A percentile compares a stretch with the other conserved stretches of the same genome.
Conservation (phyloP, 345 rosid genomes). For the Citrus australasica region DNA sequence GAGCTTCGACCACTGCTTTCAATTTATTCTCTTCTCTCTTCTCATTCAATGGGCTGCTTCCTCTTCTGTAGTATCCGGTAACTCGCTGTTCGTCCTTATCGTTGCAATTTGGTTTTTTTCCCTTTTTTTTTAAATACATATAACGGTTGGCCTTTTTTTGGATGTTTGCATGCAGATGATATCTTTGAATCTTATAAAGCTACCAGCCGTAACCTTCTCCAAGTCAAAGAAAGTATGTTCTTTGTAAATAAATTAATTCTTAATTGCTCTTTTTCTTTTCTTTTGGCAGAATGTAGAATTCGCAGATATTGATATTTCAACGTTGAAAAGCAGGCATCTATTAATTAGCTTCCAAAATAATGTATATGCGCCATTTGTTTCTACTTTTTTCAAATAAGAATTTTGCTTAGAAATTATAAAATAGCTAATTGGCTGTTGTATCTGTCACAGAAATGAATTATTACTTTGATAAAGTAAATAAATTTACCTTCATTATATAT, state of each 20-base stretch:
- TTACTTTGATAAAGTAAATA: background rate
- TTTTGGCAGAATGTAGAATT: background rate
- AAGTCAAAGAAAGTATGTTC: constrained; percentile 46
- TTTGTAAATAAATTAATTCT: background rate
- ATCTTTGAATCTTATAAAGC: constrained; percentile 30
- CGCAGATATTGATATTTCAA: background rate
- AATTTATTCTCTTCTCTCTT: constrained; percentile 29
- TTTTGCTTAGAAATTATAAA: background rate
- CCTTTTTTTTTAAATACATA: background rate
- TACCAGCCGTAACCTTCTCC: constrained; percentile 66
- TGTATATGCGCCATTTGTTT: background rate
- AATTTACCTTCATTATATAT: background rate
- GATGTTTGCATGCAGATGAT: constrained; percentile 40
- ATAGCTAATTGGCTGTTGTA: background rate
- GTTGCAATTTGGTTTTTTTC: background rate
- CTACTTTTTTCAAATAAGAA: background rate
- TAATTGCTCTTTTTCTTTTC: background rate
- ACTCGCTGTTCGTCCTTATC: background rate
- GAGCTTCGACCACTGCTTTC: constrained; percentile 27
- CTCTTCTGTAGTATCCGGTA: constrained; percentile 38
- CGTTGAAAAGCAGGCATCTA: background rate
- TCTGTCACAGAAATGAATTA: background rate
- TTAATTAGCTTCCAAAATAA: background rate
- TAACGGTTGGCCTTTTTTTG: background rate
- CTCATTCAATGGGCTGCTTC: constrained; percentile 29